Base-by-base conservation (phyloP, 208 protist species). In the Lotmaria passim region DNA sequence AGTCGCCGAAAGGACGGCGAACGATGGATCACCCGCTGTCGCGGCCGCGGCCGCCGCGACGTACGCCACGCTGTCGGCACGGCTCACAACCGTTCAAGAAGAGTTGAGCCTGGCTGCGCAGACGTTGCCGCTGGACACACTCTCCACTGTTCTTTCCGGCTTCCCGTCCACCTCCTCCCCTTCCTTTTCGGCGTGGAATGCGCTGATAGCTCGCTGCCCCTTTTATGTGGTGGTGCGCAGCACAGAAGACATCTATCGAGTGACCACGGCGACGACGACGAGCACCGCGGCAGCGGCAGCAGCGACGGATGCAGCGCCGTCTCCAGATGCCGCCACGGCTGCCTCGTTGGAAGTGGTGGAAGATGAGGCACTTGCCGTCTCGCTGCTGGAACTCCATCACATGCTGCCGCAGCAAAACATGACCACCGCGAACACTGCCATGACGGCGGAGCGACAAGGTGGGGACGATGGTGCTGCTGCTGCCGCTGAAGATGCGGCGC, bases 101-200 rank as follows among this genome's bases (percentile, higher is more conserved):
- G 56, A 72, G 59, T 19, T 78, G 8, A 15, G 6, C 12, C 41
- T 38, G n/a, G 63, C 65, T 1, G 64, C 63, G 10, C 11, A 47
- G 8, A 51, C 11, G 12, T 28, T 53, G 31, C 56, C 51, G 24
- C 24, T 44, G 17, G 44, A 30, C 19, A 36, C 43, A 5, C 46
- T 55, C 10, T 11, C 48, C 24, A 2, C 21, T 7, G 30, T 57
- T 2, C 33, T 56, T 17, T 11, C 3, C 14, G 11, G 21, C 19
- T 48, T 48, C 21, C 53, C 28, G 19, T 31, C n/a, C n/a, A n/a
- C 30, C 17, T 34, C 41, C 11, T 7, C 41, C 14, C 31, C 4
- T 1, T 7, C 30, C 2, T 14, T 46, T 3, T 14, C 15, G 50
- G 7, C 36, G 50, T 50, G 23, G 62, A 5, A 21, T 17, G 23